Percentiles rank a stretch among this genome's conserved stretches.
Conservation (phyloP, 2,329 filamentous ascomycete genomes). For the Atkinsonella texensis region DNA sequence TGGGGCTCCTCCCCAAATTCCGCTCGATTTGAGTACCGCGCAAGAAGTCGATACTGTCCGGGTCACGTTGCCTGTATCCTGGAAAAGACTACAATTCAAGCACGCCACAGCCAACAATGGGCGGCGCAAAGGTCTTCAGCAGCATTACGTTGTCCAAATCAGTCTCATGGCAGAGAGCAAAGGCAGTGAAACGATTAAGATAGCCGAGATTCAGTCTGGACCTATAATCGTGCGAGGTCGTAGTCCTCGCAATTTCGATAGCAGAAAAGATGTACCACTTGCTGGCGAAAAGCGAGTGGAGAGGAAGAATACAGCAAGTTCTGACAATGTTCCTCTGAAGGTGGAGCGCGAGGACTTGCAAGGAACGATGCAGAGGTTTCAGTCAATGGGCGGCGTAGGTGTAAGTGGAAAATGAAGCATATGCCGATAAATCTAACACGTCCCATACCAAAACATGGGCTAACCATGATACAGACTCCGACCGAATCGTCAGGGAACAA, state of each 20-base stretch:
- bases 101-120: conserved; percentile 96
- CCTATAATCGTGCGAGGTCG: conserved; percentile 92
- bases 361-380: conserved; percentile 17
- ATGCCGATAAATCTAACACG: background rate
- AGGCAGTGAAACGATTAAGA: conserved; percentile 52
- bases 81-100: conserved; percentile 91
- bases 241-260: conserved; percentile 89
- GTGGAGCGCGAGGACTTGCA: conserved; percentile 21
- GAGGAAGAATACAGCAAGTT: conserved; percentile 28
- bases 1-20: conserved; percentile 39
- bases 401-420: conserved; percentile 13
- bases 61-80: conserved; percentile 72
- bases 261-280: conserved; percentile 71
- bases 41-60: conserved; percentile 68
- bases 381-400: conserved; percentile 22
- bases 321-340: conserved; percentile 22
- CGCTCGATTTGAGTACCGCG: conserved; percentile 42
- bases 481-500: conserved; percentile 31
- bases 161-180: conserved; percentile 69
- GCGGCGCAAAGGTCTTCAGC: conserved; percentile 82
- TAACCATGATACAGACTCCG: conserved; percentile 17
- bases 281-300: conserved; percentile 41
- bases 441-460: background rate
- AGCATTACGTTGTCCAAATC: conserved; percentile 85
- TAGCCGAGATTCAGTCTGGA: conserved; percentile 79